These are phyloP conservation scores for Cladophialophora bantiana DNA, from an alignment of 2,329 filamentous ascomycete species.

Conservation along the genomic window DNA sequence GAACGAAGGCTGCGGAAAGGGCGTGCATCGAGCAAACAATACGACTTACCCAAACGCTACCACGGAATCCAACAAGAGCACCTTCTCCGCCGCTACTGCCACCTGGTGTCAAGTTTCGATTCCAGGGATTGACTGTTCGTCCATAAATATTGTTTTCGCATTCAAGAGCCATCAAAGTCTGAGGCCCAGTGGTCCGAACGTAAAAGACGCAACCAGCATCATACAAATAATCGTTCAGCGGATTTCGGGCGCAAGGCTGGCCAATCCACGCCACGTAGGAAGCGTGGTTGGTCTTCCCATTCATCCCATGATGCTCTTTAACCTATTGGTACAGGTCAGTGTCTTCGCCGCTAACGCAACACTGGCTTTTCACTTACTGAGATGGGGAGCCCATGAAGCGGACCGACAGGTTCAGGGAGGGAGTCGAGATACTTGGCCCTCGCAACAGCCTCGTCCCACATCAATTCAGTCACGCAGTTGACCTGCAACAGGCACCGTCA, in stretches of 20 bases:
- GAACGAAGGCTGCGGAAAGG: neutral
- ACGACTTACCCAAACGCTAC: constrained; percentile 46
- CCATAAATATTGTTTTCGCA: constrained; percentile 45
- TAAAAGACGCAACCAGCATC: constrained; percentile 45
- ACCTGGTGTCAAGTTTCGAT: constrained; percentile 58
- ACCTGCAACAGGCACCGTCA: constrained; percentile 14
- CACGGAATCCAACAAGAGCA: constrained; percentile 60
- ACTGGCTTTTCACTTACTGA: constrained; percentile 42
- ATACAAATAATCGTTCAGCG: constrained; percentile 42
- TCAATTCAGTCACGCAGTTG: constrained; percentile 59
- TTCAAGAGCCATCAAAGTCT: constrained; percentile 44
- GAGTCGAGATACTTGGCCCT: constrained; percentile 58
- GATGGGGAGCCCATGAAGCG: constrained; percentile 68
- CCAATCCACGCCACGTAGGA: constrained; percentile 45
- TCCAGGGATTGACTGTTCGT: constrained; percentile 61
- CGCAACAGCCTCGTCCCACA: constrained; percentile 58
- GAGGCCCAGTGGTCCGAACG: constrained; percentile 44
- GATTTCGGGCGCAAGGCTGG: constrained; percentile 31
- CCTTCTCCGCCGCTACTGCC: constrained; percentile 66
- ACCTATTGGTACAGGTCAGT: constrained; percentile 39
- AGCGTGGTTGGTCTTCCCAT: constrained; percentile 39
- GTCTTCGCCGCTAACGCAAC: neutral
- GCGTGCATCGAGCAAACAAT: neutral
- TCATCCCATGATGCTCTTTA: constrained; percentile 50
- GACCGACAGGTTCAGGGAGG: constrained; percentile 58